A percentile compares a stretch with the other conserved stretches of the same genome.
Evolutionary conservation across 2,329 filamentous ascomycete genomes (phyloP).

Genomic region (Metarhizium robertsii): DNA sequence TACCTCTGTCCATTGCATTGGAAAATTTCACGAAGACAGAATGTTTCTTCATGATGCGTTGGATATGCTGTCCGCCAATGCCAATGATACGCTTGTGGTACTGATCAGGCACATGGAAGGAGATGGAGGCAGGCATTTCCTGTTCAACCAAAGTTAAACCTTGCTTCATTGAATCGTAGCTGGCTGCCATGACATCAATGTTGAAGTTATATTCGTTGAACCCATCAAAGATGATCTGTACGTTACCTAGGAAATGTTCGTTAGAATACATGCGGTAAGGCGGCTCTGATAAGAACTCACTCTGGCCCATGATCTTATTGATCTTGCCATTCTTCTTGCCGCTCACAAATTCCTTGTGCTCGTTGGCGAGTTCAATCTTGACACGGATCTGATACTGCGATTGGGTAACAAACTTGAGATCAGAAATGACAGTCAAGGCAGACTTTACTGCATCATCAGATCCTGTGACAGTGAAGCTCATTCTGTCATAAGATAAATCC

Average conservation of each 20-base stretch:
- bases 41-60: conserved; percentile 99
- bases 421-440: conserved; percentile 87
- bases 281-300: conserved; percentile 24
- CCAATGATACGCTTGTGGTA: conserved; percentile 99
- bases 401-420: conserved; percentile 80
- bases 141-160: conserved; percentile 90
- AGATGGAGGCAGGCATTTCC: conserved; percentile 98
- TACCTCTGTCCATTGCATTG: conserved; percentile 93
- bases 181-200: conserved; percentile 88
- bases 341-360: conserved; percentile 98
- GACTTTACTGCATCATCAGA: conserved; percentile 95
- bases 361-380: conserved; percentile 97
- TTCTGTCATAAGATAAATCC: conserved; percentile 88
- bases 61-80: conserved; percentile 96
- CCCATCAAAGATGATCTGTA: conserved; percentile 97
- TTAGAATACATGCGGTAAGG: background rate
- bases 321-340: conserved; percentile 99
- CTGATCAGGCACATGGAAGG: conserved; percentile 97
- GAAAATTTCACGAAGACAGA: conserved; percentile 99
- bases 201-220: conserved; percentile 99
- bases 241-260: conserved; percentile 52
- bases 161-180: conserved; percentile 90
- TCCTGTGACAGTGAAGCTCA: conserved; percentile 87
- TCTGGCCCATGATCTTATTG: conserved; percentile 99
- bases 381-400: conserved; percentile 89